phyloP scores from a whole-genome alignment of 352 stramenopile genomes.

The Globisporangium iwayamae region DNA sequence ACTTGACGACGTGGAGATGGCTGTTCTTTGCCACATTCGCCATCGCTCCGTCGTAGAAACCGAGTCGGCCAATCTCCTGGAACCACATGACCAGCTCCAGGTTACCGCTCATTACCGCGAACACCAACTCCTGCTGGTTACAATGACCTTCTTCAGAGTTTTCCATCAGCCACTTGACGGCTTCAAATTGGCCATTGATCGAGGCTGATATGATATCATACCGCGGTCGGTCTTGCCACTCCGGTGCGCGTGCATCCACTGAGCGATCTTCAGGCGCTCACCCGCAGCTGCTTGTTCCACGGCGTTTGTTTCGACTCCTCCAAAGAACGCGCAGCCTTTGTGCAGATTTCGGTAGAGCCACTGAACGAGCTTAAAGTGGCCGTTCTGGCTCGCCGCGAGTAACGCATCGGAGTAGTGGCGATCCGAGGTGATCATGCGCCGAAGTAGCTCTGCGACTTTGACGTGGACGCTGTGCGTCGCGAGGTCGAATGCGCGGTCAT shows the following conservation, averaged over 20 bases:
- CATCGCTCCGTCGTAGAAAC: no score
- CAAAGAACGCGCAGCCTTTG: not conserved
- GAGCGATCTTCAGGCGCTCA: not conserved
- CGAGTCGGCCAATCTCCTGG: no score
- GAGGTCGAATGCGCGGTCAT: no score
- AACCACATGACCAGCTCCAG: no score
- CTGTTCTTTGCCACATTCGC: no score
- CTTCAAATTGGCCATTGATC: not conserved
- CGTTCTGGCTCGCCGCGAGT: not conserved
- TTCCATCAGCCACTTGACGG: not conserved
- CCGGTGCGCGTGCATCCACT: not conserved
- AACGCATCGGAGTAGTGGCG: no score
- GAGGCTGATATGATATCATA: not conserved
- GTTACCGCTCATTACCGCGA: not conserved
- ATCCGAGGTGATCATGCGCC: not conserved
- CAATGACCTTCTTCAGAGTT: not conserved
- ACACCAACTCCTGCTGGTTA: not conserved
- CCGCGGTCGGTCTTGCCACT: not conserved
- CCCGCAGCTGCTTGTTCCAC: not conserved
- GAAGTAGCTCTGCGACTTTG: not conserved
- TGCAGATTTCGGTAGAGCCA: not conserved
- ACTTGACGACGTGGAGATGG: no score
- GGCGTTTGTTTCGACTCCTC: not conserved
- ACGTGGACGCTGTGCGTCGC: not conserved
- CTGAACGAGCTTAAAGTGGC: not conserved